phyloP scores from a whole-genome alignment of 257 asterid species.

The Rauvolfia tetraphylla region DNA sequence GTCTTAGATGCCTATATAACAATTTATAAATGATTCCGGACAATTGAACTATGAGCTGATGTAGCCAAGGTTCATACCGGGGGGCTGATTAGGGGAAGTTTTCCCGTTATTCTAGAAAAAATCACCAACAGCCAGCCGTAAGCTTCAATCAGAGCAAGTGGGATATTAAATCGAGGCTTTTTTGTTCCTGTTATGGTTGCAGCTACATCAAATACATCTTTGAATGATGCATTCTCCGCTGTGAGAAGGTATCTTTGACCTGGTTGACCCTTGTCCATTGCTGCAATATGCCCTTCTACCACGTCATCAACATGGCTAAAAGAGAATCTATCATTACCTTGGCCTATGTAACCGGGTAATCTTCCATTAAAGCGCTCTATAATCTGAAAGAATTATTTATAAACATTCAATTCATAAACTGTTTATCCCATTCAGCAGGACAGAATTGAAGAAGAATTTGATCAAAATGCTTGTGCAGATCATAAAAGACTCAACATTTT shows the following conservation, averaged over 20 bases:
- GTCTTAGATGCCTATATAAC: background rate
- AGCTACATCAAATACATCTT: conserved; percentile 65
- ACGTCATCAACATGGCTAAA: conserved; percentile 88
- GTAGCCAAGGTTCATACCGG: conserved; percentile 52
- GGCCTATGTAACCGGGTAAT: conserved; percentile 81
- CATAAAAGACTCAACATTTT: background rate
- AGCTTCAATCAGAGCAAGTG: conserved; percentile 45
- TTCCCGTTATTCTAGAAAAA: conserved; percentile 68
- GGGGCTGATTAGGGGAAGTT: conserved; percentile 85
- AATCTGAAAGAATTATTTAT: conserved; percentile 42
- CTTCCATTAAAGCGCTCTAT: conserved; percentile 78
- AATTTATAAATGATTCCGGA: background rate
- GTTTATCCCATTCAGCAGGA: background rate
- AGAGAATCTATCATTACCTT: conserved; percentile 55
- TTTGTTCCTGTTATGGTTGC: conserved; percentile 63
- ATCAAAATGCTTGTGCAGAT: background rate
- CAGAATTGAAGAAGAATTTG: background rate
- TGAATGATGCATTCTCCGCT: conserved; percentile 91
- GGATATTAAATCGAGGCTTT: conserved; percentile 63
- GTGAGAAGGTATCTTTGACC: conserved; percentile 93
- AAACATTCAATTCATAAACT: conserved; percentile 9
- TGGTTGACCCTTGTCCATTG: conserved; percentile 55
- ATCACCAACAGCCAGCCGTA: conserved; percentile 70
- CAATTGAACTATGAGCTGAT: background rate
- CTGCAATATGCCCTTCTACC: conserved; percentile 80